Conservation (phyloP, 441 rosid species). For the Mallotus repandus region DNA sequence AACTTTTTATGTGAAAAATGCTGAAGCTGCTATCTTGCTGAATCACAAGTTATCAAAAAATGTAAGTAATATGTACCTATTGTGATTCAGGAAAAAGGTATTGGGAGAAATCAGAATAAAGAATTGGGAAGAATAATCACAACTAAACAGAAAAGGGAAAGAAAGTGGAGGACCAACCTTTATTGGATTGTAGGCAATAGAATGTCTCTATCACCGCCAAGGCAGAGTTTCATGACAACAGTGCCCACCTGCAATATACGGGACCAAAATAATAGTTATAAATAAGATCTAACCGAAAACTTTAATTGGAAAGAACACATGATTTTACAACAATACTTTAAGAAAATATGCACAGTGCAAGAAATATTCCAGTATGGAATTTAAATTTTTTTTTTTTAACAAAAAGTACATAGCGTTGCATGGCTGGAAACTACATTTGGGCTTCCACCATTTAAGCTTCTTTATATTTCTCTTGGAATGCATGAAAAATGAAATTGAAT, state of each 20-base stretch:
- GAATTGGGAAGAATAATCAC: constrained; percentile 11
- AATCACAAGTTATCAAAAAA: constrained; percentile 3
- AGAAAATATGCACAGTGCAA: constrained; percentile 2
- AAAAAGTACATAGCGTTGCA: constrained; percentile 4
- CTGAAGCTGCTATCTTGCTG: neutral
- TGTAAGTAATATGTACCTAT: constrained; percentile 14
- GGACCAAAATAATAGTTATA: constrained; percentile 23
- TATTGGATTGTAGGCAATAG: constrained; percentile 26
- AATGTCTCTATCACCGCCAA: constrained; percentile 26
- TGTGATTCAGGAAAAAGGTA: constrained; percentile 13
- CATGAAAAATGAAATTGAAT: neutral
- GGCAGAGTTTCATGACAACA: constrained; percentile 23
- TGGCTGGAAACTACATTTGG: constrained; percentile 11
- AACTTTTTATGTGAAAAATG: neutral
- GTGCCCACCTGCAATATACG: constrained; percentile 35
- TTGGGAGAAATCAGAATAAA: constrained; percentile 22
- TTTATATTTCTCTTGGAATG: neutral
- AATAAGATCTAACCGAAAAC: constrained; percentile 25
- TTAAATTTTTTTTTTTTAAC: neutral
- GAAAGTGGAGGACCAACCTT: constrained; percentile 34
- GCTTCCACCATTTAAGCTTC: constrained; percentile 2
- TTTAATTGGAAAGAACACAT: constrained; percentile 25
- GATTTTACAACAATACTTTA: constrained; percentile 26
- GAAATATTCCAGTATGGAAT: neutral
- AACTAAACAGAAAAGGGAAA: constrained; percentile 17